Percentiles rank a stretch among this genome's conserved stretches.
These are phyloP conservation scores for Gossypium rotundifolium DNA, from an alignment of 345 rosid species.

Conservation along the genomic window DNA sequence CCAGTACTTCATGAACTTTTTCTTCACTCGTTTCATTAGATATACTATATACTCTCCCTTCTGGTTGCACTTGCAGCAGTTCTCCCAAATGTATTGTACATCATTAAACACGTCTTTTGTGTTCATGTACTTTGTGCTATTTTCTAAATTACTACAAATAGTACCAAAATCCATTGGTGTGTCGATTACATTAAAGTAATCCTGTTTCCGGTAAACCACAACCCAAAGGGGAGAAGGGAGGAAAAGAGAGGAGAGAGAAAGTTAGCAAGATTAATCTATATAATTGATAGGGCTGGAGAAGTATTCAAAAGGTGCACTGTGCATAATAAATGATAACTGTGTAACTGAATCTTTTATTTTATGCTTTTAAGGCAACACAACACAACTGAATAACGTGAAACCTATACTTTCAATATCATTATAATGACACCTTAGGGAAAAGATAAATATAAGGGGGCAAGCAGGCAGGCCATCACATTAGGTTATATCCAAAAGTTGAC, in stretches of 20 bases:
- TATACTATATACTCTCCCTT: constrained; percentile 62
- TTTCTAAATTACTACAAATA: constrained; percentile 48
- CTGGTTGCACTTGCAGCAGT: constrained; percentile 46
- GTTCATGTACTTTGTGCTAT: constrained; percentile 40
- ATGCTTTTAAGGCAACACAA: background rate
- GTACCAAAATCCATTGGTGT: constrained; percentile 67
- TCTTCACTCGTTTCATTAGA: constrained; percentile 57
- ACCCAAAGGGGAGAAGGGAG: background rate
- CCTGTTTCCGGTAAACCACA: constrained; percentile 28
- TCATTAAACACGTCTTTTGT: constrained; percentile 49
- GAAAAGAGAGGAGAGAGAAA: background rate
- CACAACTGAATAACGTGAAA: background rate
- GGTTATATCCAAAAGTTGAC: background rate
- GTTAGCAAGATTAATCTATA: background rate
- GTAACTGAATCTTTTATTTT: background rate
- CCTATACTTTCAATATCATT: background rate
- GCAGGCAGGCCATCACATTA: background rate
- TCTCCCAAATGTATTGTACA: constrained; percentile 54
- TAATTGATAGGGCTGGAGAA: background rate
- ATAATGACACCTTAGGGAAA: background rate
- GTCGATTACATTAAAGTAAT: constrained; percentile 46
- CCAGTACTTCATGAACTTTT: constrained; percentile 64
- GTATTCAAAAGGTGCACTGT: background rate
- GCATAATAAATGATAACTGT: background rate
- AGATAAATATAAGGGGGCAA: background rate